phyloP scores from a whole-genome alignment of 2,329 filamentous ascomycete species.

The Exophiala aquamarina region DNA sequence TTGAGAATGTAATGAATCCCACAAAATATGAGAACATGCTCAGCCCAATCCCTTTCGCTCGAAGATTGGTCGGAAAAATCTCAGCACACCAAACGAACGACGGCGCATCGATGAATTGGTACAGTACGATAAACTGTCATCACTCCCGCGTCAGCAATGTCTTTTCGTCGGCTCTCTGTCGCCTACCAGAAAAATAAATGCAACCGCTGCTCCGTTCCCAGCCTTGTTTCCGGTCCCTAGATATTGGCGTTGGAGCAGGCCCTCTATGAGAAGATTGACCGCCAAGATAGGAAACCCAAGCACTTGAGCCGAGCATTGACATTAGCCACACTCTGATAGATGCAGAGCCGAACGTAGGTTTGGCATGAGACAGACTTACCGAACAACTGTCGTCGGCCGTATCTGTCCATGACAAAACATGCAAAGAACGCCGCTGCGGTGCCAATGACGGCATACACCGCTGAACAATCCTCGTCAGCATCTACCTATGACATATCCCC shows the following conservation, averaged over 20 bases:
- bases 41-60: constrained; percentile 20
- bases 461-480: not conserved
- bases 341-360: too few relatives aligned
- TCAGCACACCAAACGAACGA: constrained; percentile 39
- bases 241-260: constrained; percentile 36
- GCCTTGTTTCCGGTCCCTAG: constrained; percentile 34
- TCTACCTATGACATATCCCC: too few relatives aligned
- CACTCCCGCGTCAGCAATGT: not conserved
- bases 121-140: constrained; percentile 36
- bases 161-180: not conserved
- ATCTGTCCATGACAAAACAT: constrained; percentile 36
- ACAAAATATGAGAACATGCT: constrained; percentile 20
- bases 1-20: constrained; percentile 15
- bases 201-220: constrained; percentile 37
- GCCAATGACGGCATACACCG: constrained; percentile 37
- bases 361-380: constrained; percentile 14
- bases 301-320: constrained; percentile 18
- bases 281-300: constrained; percentile 41
- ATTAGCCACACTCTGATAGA: too few relatives aligned
- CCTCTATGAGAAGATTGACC: constrained; percentile 39
- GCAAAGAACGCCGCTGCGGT: constrained; percentile 60
- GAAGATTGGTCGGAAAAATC: constrained; percentile 22
- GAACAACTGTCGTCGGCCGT: constrained; percentile 41
- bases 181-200: constrained; percentile 38
- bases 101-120: constrained; percentile 39